These are phyloP conservation scores for Parietichytrium sp. DNA, from an alignment of 108 stramenopile species.

Conservation along the genomic window DNA sequence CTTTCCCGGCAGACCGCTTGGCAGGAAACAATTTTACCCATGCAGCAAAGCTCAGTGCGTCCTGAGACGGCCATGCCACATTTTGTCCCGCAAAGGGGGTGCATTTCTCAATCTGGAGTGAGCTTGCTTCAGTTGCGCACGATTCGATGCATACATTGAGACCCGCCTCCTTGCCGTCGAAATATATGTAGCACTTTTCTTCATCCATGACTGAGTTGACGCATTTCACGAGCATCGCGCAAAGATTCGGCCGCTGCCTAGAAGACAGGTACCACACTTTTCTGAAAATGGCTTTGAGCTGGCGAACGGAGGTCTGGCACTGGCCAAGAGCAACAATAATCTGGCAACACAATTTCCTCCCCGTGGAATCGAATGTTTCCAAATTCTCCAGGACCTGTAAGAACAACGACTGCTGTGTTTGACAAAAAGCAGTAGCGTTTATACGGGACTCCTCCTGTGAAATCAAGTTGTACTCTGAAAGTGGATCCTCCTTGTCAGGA, in stretches of 20 bases:
- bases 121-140: background rate
- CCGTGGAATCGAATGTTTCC: too few species aligned
- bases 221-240: background rate
- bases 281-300: constrained; percentile 17
- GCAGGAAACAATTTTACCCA: too few species aligned
- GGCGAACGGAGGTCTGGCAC: constrained; percentile 8
- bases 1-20: too few species aligned
- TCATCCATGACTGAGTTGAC: constrained; percentile 8
- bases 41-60: background rate
- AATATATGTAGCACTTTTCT: background rate
- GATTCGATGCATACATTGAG: background rate
- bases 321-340: background rate
- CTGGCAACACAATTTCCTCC: too few species aligned
- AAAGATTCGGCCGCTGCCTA: background rate
- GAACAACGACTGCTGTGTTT: too few species aligned
- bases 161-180: background rate
- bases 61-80: background rate
- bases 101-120: background rate
- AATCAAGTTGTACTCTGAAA: too few species aligned
- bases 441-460: too few species aligned
- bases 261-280: background rate
- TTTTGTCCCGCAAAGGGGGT: background rate
- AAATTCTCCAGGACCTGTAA: too few species aligned
- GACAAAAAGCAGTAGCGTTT: too few species aligned
- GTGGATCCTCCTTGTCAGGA: too few species aligned